phyloP scores from a whole-genome alignment of 768 basidiomycete genomes.

The Steccherinum ochraceum region DNA sequence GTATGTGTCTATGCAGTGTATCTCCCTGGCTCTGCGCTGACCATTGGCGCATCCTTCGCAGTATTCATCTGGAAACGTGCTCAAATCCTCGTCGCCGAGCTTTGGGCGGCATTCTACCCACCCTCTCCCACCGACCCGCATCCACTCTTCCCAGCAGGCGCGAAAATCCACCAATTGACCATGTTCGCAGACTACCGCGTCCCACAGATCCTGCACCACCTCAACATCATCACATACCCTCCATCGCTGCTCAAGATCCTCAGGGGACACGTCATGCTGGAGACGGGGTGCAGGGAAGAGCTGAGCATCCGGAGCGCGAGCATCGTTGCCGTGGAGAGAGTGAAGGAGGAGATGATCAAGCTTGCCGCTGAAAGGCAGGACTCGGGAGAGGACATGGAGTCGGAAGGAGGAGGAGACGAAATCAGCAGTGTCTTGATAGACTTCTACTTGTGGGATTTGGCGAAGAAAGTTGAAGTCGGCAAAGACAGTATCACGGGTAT shows the following conservation, averaged over 20 bases:
- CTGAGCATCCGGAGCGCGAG: slow-evolving; percentile 76
- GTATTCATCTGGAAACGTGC: slow-evolving; percentile 88
- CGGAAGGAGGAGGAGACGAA: slow-evolving; percentile 6
- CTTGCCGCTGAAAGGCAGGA: slow-evolving; percentile 17
- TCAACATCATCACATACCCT: slow-evolving; percentile 71
- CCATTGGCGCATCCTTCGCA: slow-evolving; percentile 20
- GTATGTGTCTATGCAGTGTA: slow-evolving; percentile 39
- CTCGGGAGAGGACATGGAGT: not conserved
- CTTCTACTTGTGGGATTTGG: slow-evolving; percentile 88
- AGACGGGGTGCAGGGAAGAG: slow-evolving; percentile 61
- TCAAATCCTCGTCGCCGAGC: slow-evolving; percentile 87
- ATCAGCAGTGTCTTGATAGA: slow-evolving; percentile 81
- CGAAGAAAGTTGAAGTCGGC: slow-evolving; percentile 65
- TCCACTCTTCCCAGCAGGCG: slow-evolving; percentile 69
- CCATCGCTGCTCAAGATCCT: slow-evolving; percentile 49
- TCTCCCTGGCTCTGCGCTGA: not conserved
- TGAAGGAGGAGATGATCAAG: slow-evolving; percentile 51
- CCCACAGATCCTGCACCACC: slow-evolving; percentile 84
- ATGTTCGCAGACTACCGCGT: slow-evolving; percentile 96
- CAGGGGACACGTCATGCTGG: slow-evolving; percentile 34
- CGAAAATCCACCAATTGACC: slow-evolving; percentile 65
- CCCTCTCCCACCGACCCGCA: slow-evolving; percentile 35
- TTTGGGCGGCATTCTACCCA: slow-evolving; percentile 89
- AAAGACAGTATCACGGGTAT: slow-evolving; percentile 55
- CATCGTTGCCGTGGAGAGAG: slow-evolving; percentile 70